Base-by-base conservation (phyloP, 2,329 filamentous ascomycete genomes). In the Aspergillus fructus region DNA sequence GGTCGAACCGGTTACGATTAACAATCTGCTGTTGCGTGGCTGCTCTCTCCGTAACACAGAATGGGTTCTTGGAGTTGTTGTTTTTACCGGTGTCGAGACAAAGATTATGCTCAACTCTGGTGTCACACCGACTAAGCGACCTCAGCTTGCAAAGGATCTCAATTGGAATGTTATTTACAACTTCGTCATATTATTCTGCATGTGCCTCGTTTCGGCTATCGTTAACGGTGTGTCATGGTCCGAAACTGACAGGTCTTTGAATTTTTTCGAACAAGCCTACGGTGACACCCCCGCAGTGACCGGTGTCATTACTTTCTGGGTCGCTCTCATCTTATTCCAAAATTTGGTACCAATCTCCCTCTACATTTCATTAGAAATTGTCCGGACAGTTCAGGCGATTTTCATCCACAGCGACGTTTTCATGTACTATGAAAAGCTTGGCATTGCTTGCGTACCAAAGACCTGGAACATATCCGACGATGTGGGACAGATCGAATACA, bases 91-190 rank as follows among this genome's bases (percentile, higher is more conserved):
- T 34, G 87, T 93, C 69, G 93, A 99, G 73, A 96, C 93, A 34
- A 99, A 97, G 78, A 97, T 97, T 73, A 99, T 99, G 94, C 89
- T 97, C 79, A 99, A 99, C 72, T 90, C 94, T 27, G 94, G 94
- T 59, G 89, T 93, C 61, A 99, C 94, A 1, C 94, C 96, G 12
- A 96, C 87, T 72, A 99, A 99, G 79, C 89, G 93, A 61, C 86
- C 94, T 39, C 87, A 91, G 64, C 93, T 99, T 67, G 91, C 93
- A 53, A 89, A 91, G 62, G 93, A 96, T 72, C 84, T 99, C 65
- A 99, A 99, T 79, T 96, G 91, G 84, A 96, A 96, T 74, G 93
- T 99, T 73, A 84, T 97, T 59, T 96, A 93, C 83, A 99, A 99
- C 76, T 97, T 99, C 71, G 80, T 89, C 66, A 87, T 99, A 65